These are phyloP conservation scores for Nannizziopsis arthrosporioides DNA, from an alignment of 2,329 filamentous ascomycete genomes.

Conservation along the genomic window DNA sequence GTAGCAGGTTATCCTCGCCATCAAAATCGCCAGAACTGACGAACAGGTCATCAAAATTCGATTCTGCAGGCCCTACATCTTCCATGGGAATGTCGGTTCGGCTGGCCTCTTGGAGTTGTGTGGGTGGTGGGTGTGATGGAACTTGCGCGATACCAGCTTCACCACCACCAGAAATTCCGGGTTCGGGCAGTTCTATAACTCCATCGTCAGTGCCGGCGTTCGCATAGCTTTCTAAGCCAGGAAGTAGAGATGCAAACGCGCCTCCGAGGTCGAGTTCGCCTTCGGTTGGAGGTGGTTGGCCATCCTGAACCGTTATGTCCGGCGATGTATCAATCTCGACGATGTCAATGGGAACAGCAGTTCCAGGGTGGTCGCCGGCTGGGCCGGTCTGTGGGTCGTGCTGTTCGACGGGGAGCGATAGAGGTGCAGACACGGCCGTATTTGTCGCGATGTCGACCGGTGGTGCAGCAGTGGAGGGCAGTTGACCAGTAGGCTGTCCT, in stretches of 20 bases:
- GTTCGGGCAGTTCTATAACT: slow-evolving; percentile 24
- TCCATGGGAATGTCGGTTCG: slow-evolving; percentile 16
- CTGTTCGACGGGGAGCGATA: not conserved
- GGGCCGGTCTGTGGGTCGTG: not conserved
- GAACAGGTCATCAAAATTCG: slow-evolving; percentile 37
- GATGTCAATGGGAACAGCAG: not conserved
- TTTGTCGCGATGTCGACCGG: not conserved
- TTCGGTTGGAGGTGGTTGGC: not conserved
- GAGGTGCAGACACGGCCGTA: not conserved
- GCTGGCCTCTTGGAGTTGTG: slow-evolving; percentile 8
- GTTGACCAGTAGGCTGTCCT: not conserved
- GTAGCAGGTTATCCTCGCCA: slow-evolving; percentile 26
- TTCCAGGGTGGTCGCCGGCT: not conserved
- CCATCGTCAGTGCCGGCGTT: slow-evolving; percentile 27
- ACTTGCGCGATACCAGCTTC: slow-evolving; percentile 1
- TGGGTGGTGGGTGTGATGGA: slow-evolving; percentile 14
- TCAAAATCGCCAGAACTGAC: slow-evolving; percentile 31
- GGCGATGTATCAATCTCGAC: slow-evolving; percentile 7
- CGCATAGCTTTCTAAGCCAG: slow-evolving; percentile 25
- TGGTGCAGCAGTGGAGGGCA: not conserved
- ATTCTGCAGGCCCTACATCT: slow-evolving; percentile 30
- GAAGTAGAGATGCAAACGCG: slow-evolving; percentile 22
- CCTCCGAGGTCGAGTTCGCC: not conserved
- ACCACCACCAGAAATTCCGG: slow-evolving; percentile 7
- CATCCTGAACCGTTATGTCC: not conserved